Conservation (phyloP, 495 filamentous ascomycete genomes). For the Aspergillus conjunctus region DNA sequence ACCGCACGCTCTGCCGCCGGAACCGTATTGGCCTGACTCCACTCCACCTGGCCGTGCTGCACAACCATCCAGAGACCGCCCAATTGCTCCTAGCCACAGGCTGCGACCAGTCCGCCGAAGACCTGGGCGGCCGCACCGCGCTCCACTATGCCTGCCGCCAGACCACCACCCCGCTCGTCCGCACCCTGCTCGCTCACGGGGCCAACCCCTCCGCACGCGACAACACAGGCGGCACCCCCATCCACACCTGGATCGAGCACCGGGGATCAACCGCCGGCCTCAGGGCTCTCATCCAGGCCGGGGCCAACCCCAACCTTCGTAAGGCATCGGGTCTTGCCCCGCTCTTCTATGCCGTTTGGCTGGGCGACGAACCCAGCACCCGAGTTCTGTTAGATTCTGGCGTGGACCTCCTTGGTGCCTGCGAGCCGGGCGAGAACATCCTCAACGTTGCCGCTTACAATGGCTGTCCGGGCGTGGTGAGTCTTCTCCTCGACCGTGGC, state of each 20-base stretch:
- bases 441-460: conserved; percentile 6
- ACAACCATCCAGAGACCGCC: neutral
- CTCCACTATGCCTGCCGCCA: conserved; percentile 3
- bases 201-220: conserved; percentile 8
- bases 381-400: conserved; percentile 1
- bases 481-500: neutral
- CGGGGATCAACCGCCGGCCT: neutral
- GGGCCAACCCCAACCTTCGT: neutral
- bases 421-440: conserved; percentile 4
- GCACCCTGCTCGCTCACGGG: conserved; percentile 1
- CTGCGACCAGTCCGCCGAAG: conserved; percentile 1
- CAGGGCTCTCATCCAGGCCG: conserved; percentile 1
- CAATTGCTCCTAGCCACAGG: neutral
- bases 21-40: neutral
- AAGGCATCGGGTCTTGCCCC: conserved; percentile 34
- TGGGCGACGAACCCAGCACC: conserved; percentile 55
- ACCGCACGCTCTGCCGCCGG: neutral
- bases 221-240: neutral
- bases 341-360: conserved; percentile 78
- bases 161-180: neutral
- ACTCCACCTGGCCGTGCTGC: conserved; percentile 1
- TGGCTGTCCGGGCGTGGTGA: neutral
- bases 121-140: neutral
- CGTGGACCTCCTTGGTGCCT: neutral
- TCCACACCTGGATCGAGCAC: conserved; percentile 3